A percentile compares a stretch with the other conserved stretches of the same genome.
phyloP scores from a whole-genome alignment of 768 basidiomycete species.

The Macrolepiota fuliginosa region DNA sequence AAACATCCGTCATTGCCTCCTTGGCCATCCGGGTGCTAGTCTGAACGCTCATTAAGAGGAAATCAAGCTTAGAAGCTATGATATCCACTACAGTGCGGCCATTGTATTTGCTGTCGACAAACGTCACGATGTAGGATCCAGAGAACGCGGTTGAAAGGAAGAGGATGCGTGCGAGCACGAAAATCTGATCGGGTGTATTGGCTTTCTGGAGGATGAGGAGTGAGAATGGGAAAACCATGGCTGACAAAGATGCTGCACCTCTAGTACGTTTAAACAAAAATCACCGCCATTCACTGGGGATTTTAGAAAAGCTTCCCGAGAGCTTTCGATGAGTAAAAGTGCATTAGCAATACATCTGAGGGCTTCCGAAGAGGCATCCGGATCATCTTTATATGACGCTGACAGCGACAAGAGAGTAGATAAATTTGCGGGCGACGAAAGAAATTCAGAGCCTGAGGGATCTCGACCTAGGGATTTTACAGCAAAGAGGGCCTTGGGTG shows the following conservation, averaged over 20 bases:
- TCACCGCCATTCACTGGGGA: constrained; percentile 65
- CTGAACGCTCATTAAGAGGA: constrained; percentile 46
- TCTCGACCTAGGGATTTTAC: constrained; percentile 76
- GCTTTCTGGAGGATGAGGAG: constrained; percentile 48
- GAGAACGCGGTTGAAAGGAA: constrained; percentile 67
- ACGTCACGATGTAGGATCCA: constrained; percentile 46
- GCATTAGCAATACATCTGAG: constrained; percentile 80
- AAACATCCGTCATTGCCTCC: constrained; percentile 78
- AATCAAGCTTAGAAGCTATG: constrained; percentile 58
- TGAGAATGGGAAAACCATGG: not conserved
- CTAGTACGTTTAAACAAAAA: constrained; percentile 51
- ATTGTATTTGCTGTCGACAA: constrained; percentile 64
- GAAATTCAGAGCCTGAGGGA: constrained; percentile 61
- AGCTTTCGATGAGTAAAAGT: constrained; percentile 63
- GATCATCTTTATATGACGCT: constrained; percentile 50
- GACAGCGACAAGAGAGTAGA: constrained; percentile 52
- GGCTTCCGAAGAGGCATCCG: constrained; percentile 64
- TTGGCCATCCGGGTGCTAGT: constrained; percentile 51
- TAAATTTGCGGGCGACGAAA: constrained; percentile 56
- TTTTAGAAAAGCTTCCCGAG: constrained; percentile 54
- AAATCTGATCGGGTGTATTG: constrained; percentile 57
- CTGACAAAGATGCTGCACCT: constrained; percentile 39
- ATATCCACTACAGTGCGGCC: constrained; percentile 62
- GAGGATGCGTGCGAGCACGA: constrained; percentile 73
- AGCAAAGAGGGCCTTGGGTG: constrained; percentile 61